Base-by-base conservation (phyloP, 805 yeast species). In the Candida piceae region DNA sequence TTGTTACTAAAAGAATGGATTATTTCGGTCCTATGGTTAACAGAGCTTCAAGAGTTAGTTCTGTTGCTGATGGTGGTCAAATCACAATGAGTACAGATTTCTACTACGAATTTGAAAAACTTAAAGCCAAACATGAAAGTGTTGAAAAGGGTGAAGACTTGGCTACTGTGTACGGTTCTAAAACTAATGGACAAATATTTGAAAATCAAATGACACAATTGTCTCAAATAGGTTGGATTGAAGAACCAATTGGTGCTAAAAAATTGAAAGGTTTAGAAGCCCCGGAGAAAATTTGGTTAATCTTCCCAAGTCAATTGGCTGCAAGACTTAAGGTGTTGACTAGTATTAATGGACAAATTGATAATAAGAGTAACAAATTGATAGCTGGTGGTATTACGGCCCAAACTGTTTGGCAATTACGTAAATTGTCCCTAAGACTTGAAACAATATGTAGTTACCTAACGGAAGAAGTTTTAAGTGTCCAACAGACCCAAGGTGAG, bases 1-100 rank as follows among this genome's bases (percentile, higher is more conserved):
- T 90, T 41, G 89, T 89, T 36, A 93, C 98, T 0, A 78, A 88
- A 48, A 78, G 99, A 66, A 93, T 93, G 98, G 99, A 93, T 63
- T 93, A 93, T 61, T 84, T 93, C 51, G 99, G 99, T 0, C 98
- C 99, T 0, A 89, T 93, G 88, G 99, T 93, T 22, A 93, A 93
- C 53, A 72, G 96, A 35, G 86, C 99, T 1, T 81, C 97, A 1
- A 73, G 99, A 52, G 90, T 93, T 18, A 81, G 89, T 55, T 84
- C 95, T 7, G 84, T 86, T 34, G 99, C 98, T 0, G 96, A 87
- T 60, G 99, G 99, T 41, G 99, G 99, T n/a, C 96, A 90, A 60
- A 85, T 90, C 20, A 79, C 95, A 0, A 72, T 89, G 39, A 83
- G 95, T 52, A 71, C 79, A 7, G 97, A 90, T 58, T 85, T 87